These are phyloP conservation scores for Arxiozyma heterogenica DNA, from an alignment of 1,139 yeast species.

Conservation along the genomic window DNA sequence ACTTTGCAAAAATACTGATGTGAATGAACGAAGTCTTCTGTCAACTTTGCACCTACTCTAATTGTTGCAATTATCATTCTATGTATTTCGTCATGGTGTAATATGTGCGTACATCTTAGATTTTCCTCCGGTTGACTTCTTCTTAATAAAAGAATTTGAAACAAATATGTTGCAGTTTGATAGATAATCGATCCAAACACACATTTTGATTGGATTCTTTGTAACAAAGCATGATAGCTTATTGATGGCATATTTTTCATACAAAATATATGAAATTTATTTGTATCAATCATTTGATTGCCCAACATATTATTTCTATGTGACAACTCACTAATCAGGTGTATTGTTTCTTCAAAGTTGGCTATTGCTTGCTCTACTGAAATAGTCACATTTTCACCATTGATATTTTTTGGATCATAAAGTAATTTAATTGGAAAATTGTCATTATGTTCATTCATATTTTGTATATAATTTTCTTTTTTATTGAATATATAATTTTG, in stretches of 20 bases:
- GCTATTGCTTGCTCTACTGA: conserved; percentile 16
- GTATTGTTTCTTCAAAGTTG: conserved; percentile 14
- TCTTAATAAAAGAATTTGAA: conserved; percentile 33
- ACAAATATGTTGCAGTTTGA: conserved; percentile 23
- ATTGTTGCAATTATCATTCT: conserved; percentile 42
- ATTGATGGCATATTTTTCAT: conserved; percentile 29
- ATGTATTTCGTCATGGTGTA: conserved; percentile 36
- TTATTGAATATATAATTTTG: not conserved
- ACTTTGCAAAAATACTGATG: conserved; percentile 45
- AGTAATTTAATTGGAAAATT: not conserved
- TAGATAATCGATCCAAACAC: conserved; percentile 26
- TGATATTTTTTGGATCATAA: conserved; percentile 4
- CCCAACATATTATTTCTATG: conserved; percentile 4
- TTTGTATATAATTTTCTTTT: not conserved
- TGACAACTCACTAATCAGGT: conserved; percentile 11
- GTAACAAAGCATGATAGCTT: conserved; percentile 20
- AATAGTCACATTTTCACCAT: conserved; percentile 2
- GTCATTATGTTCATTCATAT: not conserved
- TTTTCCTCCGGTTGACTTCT: conserved; percentile 33
- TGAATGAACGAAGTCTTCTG: conserved; percentile 45
- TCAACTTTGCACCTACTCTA: conserved; percentile 41
- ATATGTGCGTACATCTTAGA: conserved; percentile 31
- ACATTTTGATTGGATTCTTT: conserved; percentile 28
- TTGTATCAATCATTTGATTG: conserved; percentile 1
- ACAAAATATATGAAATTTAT: conserved; percentile 9